These are phyloP conservation scores for Neolentinus lepideus DNA, from an alignment of 1,284 basidiomycete species.

Conservation along the genomic window DNA sequence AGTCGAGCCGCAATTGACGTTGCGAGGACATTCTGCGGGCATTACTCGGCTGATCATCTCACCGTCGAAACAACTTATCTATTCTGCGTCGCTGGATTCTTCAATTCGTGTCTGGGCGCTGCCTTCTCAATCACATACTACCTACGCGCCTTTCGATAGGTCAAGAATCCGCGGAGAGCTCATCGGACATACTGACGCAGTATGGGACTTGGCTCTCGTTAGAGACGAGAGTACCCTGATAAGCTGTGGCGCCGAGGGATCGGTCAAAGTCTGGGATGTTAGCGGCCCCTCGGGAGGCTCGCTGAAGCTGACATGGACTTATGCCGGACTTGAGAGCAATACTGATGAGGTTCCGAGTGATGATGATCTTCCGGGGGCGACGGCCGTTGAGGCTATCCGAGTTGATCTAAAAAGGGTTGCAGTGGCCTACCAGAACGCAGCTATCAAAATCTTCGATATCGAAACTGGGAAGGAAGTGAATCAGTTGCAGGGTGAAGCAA, in stretches of 20 bases:
- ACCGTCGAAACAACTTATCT: slow-evolving; percentile 68
- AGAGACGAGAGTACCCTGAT: slow-evolving; percentile 77
- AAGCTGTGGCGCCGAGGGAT: slow-evolving; percentile 86
- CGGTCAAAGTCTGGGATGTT: slow-evolving; percentile 91
- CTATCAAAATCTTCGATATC: slow-evolving; percentile 88
- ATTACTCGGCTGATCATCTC: slow-evolving; percentile 89
- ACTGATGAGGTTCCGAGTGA: slow-evolving; percentile 33
- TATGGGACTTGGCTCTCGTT: slow-evolving; percentile 87
- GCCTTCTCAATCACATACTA: slow-evolving; percentile 65
- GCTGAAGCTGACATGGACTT: slow-evolving; percentile 74
- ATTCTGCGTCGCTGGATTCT: slow-evolving; percentile 90
- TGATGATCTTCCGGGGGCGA: slow-evolving; percentile 63
- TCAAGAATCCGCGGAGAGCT: slow-evolving; percentile 73
- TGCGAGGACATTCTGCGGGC: slow-evolving; percentile 89
- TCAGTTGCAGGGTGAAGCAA: slow-evolving; percentile 60
- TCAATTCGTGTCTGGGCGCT: slow-evolving; percentile 90
- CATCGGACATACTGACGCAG: slow-evolving; percentile 89
- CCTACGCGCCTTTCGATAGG: slow-evolving; percentile 85
- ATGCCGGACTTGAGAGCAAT: slow-evolving; percentile 55
- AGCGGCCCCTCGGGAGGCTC: slow-evolving; percentile 53
- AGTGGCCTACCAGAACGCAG: slow-evolving; percentile 89
- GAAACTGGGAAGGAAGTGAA: slow-evolving; percentile 78
- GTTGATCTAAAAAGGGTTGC: slow-evolving; percentile 74
- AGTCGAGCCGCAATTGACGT: slow-evolving; percentile 85
- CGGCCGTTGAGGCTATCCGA: slow-evolving; percentile 75